Conservation (phyloP, 2,329 filamentous ascomycete species). For the Trichoderma endophyticum region DNA sequence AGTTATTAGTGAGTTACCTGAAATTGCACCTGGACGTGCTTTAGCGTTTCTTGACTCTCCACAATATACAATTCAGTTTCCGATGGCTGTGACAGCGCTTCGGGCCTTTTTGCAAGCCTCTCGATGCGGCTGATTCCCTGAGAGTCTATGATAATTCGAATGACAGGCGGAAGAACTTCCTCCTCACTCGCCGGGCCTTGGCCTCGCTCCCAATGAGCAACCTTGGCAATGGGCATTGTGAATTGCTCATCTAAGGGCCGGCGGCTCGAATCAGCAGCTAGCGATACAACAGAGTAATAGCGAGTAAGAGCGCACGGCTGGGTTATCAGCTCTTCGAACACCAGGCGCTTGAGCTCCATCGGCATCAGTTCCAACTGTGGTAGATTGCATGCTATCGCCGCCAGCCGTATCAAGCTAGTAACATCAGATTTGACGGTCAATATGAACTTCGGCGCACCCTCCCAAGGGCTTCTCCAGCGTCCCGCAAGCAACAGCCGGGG, state of each 20-base stretch:
- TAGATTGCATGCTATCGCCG: neutral
- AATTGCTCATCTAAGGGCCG: neutral
- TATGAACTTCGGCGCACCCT: neutral
- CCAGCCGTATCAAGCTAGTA: neutral
- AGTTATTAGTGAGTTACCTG: neutral
- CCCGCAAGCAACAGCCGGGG: neutral
- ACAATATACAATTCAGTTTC: neutral
- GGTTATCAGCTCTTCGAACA: neutral
- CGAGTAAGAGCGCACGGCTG: neutral
- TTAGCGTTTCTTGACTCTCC: neutral
- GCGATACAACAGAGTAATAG: neutral
- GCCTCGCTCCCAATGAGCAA: constrained; percentile 1
- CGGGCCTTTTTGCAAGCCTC: neutral
- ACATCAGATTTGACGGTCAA: neutral
- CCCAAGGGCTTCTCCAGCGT: neutral
- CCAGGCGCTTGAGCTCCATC: neutral
- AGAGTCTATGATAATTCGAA: neutral
- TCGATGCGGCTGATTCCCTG: neutral
- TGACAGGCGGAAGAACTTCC: neutral
- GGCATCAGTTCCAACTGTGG: neutral
- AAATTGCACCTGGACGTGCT: neutral
- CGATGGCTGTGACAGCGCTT: neutral
- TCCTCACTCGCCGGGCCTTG: neutral
- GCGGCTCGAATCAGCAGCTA: neutral
- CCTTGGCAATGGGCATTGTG: neutral